Base-by-base conservation (phyloP, 257 asterid genomes). In the Solanum etuberosum region DNA sequence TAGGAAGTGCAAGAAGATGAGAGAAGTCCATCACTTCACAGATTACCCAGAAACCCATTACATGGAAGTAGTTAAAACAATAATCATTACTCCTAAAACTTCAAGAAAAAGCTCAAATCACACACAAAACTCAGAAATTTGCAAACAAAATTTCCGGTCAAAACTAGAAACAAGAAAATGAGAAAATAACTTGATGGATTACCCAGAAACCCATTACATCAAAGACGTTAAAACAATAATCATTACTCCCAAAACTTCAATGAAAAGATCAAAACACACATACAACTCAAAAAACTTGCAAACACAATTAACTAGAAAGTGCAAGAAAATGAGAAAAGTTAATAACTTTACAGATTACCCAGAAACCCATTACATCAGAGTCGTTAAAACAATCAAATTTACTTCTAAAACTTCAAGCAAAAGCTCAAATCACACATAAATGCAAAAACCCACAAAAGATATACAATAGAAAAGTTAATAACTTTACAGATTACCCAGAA, bases 201-300 rank as follows among this genome's bases (percentile, higher is more conserved):
- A 32, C 11, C 78, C 42, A 70, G 20, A 70, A 70, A 72, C 51
- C 84, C 90, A n/a, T 37, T 18, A 83, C 89, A 90, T 93, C 95
- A 91, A 86, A 88, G 93, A 88, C 91, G 92, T 89, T 91, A 88
- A 86, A 32, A 32, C 78, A 78, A 12, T 38, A 27, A n/a, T 8
- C 48, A n/a, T 20, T 18, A 71, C 80, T 32, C 15, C 15, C 27
- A 71, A 71, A 34, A 32, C 27, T 71, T 34, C 80, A 71, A 34
- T 34, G 4, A 43, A 15, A 43, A 78, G 81, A 42, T 34, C 77
- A 35, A 16, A 43, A 46, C 38, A 80, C 25, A 43, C 54, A 76
- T 6, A 78, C 5, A 67, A 13, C 73, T 67, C 5, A 67, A 7
- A 67, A 27, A 67, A 14, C 20, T 27, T 67, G 20, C 37, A 67